Percentiles rank a stretch among this genome's conserved stretches.
These are phyloP conservation scores for Aphanocladium album DNA, from an alignment of 2,329 filamentous ascomycete genomes.

Conservation along the genomic window DNA sequence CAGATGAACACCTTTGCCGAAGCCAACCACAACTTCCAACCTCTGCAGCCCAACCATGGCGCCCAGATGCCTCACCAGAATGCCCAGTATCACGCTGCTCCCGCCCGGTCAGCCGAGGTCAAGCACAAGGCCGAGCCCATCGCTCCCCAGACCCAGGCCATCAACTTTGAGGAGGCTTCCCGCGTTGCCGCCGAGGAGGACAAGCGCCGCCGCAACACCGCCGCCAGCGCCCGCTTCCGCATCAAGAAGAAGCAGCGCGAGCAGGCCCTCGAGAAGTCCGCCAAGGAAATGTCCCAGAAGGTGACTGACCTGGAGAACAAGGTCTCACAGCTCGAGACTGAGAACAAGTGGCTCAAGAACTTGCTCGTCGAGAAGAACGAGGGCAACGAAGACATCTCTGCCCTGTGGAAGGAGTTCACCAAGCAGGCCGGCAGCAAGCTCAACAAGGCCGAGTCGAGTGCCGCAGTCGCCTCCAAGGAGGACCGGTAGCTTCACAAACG, in stretches of 20 bases:
- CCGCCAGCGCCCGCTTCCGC: conserved; percentile 81
- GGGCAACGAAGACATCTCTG: conserved; percentile 47
- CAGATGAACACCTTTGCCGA: conserved; percentile 39
- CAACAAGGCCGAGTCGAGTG: conserved; percentile 25
- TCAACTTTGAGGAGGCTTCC: conserved; percentile 65
- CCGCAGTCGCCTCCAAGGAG: conserved; percentile 15
- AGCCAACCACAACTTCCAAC: conserved; percentile 37
- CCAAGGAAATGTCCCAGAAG: conserved; percentile 80
- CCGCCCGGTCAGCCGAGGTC: conserved; percentile 30
- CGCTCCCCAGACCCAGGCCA: conserved; percentile 34
- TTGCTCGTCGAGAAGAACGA: conserved; percentile 79
- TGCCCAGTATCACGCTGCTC: conserved; percentile 27
- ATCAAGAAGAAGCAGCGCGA: conserved; percentile 96
- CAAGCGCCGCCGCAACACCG: conserved; percentile 83
- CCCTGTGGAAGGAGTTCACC: conserved; percentile 47
- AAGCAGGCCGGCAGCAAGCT: conserved; percentile 31
- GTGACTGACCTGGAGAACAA: conserved; percentile 66
- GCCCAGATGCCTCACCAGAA: conserved; percentile 21
- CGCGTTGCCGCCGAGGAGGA: conserved; percentile 79
- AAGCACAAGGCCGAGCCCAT: conserved; percentile 43
- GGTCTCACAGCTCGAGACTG: conserved; percentile 72
- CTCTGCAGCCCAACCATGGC: conserved; percentile 49
- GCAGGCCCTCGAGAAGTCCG: conserved; percentile 73
- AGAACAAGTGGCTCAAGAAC: conserved; percentile 79
- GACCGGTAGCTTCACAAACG: conserved; percentile 17